Conservation (phyloP, 805 yeast genomes). For the Ogataea naganishii region DNA sequence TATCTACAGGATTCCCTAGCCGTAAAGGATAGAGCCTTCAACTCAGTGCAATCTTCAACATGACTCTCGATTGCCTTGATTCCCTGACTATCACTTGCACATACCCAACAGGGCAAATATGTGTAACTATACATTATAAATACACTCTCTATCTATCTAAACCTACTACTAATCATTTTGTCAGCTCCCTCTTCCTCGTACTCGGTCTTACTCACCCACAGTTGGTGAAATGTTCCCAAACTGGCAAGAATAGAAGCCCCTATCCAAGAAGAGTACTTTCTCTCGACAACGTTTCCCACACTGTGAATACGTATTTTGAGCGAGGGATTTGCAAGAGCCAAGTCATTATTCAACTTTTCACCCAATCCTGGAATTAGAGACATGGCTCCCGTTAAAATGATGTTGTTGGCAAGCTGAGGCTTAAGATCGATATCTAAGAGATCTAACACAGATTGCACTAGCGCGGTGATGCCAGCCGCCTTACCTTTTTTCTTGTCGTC, state of each 20-base stretch:
- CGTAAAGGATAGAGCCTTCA: not conserved
- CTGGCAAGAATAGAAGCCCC: constrained; percentile 88
- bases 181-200: constrained; percentile 85
- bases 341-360: constrained; percentile 65
- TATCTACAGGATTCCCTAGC: not conserved
- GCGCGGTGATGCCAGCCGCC: constrained; percentile 39
- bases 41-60: not conserved
- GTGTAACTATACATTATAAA: not conserved
- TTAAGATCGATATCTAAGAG: constrained; percentile 73
- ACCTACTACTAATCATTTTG: constrained; percentile 69
- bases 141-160: constrained; percentile 38
- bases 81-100: not conserved
- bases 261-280: constrained; percentile 79
- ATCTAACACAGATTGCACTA: constrained; percentile 47
- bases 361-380: constrained; percentile 76
- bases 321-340: constrained; percentile 68
- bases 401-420: constrained; percentile 81
- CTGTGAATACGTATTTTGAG: constrained; percentile 78
- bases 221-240: constrained; percentile 88
- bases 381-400: constrained; percentile 79
- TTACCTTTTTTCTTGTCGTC: constrained; percentile 1
- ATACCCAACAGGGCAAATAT: not conserved
- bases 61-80: not conserved
- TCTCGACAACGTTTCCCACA: constrained; percentile 67
- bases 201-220: constrained; percentile 87